Evolutionary conservation across 2,329 filamentous ascomycete genomes (phyloP).

Genomic region (Hymenoscyphus fraxineus): DNA sequence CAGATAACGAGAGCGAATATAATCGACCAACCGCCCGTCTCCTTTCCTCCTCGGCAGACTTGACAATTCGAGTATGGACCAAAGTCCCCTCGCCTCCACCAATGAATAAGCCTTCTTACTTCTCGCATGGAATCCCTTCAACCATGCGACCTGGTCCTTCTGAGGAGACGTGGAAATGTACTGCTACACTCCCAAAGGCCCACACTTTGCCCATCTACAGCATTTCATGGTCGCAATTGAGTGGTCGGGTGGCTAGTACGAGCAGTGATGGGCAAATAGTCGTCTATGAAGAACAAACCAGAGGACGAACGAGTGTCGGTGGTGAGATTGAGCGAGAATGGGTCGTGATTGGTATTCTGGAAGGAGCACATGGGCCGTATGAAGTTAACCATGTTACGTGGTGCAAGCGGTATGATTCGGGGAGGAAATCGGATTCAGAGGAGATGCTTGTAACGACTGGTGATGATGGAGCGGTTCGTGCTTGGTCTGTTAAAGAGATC

Average conservation of each 20-base stretch:
- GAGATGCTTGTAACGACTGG: constrained; percentile 89
- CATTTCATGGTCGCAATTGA: constrained; percentile 74
- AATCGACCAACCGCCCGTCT: constrained; percentile 55
- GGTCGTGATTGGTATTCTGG: constrained; percentile 64
- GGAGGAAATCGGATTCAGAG: constrained; percentile 55
- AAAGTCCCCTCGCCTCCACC: constrained; percentile 39
- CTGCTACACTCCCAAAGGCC: constrained; percentile 66
- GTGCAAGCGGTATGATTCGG: constrained; percentile 73
- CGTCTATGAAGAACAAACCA: constrained; percentile 64
- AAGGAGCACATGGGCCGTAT: constrained; percentile 82
- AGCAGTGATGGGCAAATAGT: constrained; percentile 82
- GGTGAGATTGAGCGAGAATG: constrained; percentile 52
- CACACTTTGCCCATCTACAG: constrained; percentile 84
- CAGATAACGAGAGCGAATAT: constrained; percentile 34
- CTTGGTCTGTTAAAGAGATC: constrained; percentile 61
- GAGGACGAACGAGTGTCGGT: constrained; percentile 28
- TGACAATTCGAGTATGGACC: constrained; percentile 75
- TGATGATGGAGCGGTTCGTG: constrained; percentile 82
- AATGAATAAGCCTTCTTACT: constrained; percentile 29
- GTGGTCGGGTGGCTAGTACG: constrained; percentile 78
- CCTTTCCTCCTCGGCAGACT: constrained; percentile 81
- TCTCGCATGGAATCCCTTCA: constrained; percentile 65
- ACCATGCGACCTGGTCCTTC: constrained; percentile 72
- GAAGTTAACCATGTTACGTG: constrained; percentile 92
- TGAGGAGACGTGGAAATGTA: constrained; percentile 81